phyloP scores from a whole-genome alignment of 2,329 filamentous ascomycete species.

The Monosporascus sp. region DNA sequence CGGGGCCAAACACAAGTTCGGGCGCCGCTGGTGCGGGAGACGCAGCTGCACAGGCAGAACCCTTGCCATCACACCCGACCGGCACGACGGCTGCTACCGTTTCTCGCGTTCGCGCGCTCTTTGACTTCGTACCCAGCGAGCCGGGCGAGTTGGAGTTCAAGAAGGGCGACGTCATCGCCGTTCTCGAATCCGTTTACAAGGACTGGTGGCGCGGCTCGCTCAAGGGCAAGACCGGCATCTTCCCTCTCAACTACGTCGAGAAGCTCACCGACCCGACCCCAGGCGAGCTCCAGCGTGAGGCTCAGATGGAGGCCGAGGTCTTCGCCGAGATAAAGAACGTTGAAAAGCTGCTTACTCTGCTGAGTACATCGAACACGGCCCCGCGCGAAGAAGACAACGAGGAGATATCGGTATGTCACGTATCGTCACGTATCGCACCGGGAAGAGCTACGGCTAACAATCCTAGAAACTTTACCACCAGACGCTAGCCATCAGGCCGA shows the following conservation, averaged over 20 bases:
- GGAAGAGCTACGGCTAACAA: constrained; percentile 25
- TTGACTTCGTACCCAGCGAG: constrained; percentile 92
- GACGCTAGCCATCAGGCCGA: constrained; percentile 88
- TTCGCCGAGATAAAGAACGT: constrained; percentile 62
- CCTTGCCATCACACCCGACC: constrained; percentile 58
- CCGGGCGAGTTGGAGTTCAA: constrained; percentile 92
- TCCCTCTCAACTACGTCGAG: constrained; percentile 97
- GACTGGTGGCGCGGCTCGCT: constrained; percentile 99
- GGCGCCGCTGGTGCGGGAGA: constrained; percentile 21
- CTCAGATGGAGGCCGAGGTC: constrained; percentile 80
- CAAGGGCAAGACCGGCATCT: constrained; percentile 92
- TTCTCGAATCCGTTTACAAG: constrained; percentile 96
- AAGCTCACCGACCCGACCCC: constrained; percentile 92
- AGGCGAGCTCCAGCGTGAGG: constrained; percentile 90
- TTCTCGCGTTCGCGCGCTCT: constrained; percentile 86
- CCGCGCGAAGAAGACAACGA: constrained; percentile 89
- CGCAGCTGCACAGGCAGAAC: constrained; percentile 31
- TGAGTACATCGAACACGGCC: constrained; percentile 80
- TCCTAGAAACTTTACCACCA: constrained; percentile 76
- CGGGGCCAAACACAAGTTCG: constrained; percentile 25
- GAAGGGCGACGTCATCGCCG: constrained; percentile 94
- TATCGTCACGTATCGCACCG: neutral
- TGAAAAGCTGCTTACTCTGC: constrained; percentile 71
- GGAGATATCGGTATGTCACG: constrained; percentile 71
- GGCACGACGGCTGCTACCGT: constrained; percentile 96